Base-by-base conservation (phyloP, 805 yeast species). In the Saccharomycopsis sp. region DNA sequence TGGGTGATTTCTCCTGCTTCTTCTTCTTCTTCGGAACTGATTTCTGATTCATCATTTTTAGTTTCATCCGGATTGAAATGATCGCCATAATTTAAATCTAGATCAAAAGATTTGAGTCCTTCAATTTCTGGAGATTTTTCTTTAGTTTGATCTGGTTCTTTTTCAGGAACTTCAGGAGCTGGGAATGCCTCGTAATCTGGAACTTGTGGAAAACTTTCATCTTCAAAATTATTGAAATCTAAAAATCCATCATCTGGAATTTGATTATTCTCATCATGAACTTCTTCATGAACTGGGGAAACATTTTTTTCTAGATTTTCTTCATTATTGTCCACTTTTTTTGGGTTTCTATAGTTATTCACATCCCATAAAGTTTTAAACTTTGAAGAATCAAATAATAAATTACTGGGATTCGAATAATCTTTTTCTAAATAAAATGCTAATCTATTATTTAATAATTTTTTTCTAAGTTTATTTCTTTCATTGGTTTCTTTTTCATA, bases 11-110 rank as follows among this genome's bases (percentile, higher is more conserved):
- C n/a, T n/a, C n/a, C n/a, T n/a, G n/a, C n/a, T n/a, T n/a, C n/a
- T n/a, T 21, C 27, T 14, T 25, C 31, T 21, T 21, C 28, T 20
- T 15, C 21, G 17, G 20, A 14, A 31, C n/a, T 13, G 21, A 5
- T 8, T 14, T 14, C n/a, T 18, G 8, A 6, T 20, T 14, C 21
- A 27, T 36, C 26, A 12, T 20, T 10, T 12, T 17, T 8, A 19
- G 17, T 25, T 14, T 28, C 39, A 4, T 29, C 34, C n/a, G 34
- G 30, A 34, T 70, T 74, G 33, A 70, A 59, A 20, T 69, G 70
- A 27, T 60, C 62, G n/a, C n/a, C n/a, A n/a, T n/a, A n/a, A n/a
- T n/a, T n/a, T n/a, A n/a, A n/a, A 41, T 55, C 68, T 35, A 61
- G 51, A 33, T 59, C 64, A 31, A 63, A 53, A 30, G 12, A 8